Evolutionary conservation across 2,329 filamentous ascomycete species (phyloP), one percentile per base, ranked within the genome.

Genomic region (Xylaria sp.): DNA sequence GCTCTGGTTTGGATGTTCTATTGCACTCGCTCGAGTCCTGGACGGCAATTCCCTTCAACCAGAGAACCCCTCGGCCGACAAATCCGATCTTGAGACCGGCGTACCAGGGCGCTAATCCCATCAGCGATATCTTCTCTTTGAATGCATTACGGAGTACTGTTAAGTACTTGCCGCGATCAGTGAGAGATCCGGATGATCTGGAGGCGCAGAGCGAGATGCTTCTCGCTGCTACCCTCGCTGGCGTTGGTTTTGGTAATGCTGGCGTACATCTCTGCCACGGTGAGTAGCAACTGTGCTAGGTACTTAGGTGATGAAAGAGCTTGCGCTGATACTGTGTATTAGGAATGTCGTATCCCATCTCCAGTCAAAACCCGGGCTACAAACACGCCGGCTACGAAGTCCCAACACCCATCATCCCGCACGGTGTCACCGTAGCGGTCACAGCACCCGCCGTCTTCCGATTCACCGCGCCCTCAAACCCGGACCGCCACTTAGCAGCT

Each of bases 331-430:
- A 18, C 35, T 35, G n/a, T 11, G 37, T 8, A 54, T 18, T 59
- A 86, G 83, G 93, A 72, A 97, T 99, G 93, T 95, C 90, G 23
- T 99, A 99, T 71, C 94, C 94, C 16, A 96, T 99, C 70, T 96
- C 91, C 0, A 91, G 92, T 35, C 92, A 97, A 73, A 99, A 99
- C 73, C 91, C 90, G 0, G 88, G 89, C 4, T 97, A 97, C 76
- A 87, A 86, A 69, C 94, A 99, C 72, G 75, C 82, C 0, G 94
- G 94, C n/a, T 99, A 99, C 74, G 79, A 87, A 1, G 86, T 96
- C 6, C 76, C 84, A 30, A 73, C 81, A 35, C 85, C 90, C 8
- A 89, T 99, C 68, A 97, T 99, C 70, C 94, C 94, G 0, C 94
- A 99, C 73, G 94, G 94, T 56, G 94, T 99, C 23, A 93, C 89